Base-by-base conservation (phyloP, 1,139 yeast species). In the Candida frijolesensis region DNA sequence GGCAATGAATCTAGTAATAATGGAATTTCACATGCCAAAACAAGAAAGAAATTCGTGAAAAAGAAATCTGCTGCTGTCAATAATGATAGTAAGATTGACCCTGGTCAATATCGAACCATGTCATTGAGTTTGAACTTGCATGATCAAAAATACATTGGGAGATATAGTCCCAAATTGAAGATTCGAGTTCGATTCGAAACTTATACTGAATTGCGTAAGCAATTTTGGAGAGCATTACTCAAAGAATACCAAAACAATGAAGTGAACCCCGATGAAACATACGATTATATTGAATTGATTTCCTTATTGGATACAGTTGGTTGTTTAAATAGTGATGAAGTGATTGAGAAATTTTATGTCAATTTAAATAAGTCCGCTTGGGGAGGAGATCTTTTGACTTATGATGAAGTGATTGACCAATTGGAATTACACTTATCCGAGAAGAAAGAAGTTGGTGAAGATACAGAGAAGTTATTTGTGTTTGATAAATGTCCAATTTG, bases 401-500 rank as follows among this genome's bases (percentile, higher is more conserved):
- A 77, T 47, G 79, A 77, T 5, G 89, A 89, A 58, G 76, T 86
- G 2, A 76, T 85, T 12, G 80, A 80, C 10, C 80, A 84, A 47
- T 74, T 89, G 50, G 78, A 78, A 48, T 56, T 57, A 1, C 71
- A 72, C 49, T 61, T 74, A 1, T 22, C 34, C 14, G 19, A 12
- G n/a, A 56, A 54, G 12, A 48, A 54, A 2, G 54, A 60, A 4
- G 52, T 65, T 45, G 51, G 63, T 54, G 51, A 62, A 47, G 51
- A 64, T 52, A 60, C 56, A 32, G 61, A 60, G 15, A 78, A 72
- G 40, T 69, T 85, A 41, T 77, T 88, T 60, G 80, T 78, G 52
- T 70, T 89, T 56, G 85, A 83, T 54, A 71, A 76, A 41, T 91
- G 97, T 61, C 97, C 97, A 0, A 76, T 87, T 10, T 92, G 97